phyloP scores from a whole-genome alignment of 257 asterid genomes.

The Sherardia arvensis region DNA sequence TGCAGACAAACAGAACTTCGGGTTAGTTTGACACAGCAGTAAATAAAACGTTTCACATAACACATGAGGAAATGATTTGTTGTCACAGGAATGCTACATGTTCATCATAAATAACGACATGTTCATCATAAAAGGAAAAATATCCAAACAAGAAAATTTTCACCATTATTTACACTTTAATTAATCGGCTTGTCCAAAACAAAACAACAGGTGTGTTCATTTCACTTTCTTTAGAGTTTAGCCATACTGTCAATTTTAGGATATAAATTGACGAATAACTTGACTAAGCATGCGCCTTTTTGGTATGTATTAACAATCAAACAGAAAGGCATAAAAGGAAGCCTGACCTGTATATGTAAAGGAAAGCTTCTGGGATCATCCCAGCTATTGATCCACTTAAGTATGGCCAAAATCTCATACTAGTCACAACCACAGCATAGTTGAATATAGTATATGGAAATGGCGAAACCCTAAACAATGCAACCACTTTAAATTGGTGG shows the following conservation, averaged over 20 bases:
- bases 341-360: conserved; percentile 72
- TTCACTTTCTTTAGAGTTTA: background rate
- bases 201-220: background rate
- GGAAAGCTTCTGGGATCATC: conserved; percentile 92
- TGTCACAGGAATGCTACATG: background rate
- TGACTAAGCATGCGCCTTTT: background rate
- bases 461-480: conserved; percentile 74
- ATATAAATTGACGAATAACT: background rate
- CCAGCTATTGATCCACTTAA: conserved; percentile 78
- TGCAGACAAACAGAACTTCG: conserved; percentile 28
- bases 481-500: conserved; percentile 85
- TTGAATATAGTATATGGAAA: conserved; percentile 91
- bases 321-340: too few relatives aligned
- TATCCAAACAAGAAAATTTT: background rate
- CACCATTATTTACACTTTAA: background rate
- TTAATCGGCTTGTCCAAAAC: background rate
- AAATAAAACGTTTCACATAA: background rate
- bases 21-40: background rate
- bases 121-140: background rate
- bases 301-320: background rate
- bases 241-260: background rate
- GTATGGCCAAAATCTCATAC: conserved; percentile 88
- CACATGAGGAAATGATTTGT: background rate
- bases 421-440: conserved; percentile 77
- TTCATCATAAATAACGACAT: background rate